Conservation (phyloP, 225 moss, liverwort and hornwort genomes). For the Pseudisothecium myosuroides region DNA sequence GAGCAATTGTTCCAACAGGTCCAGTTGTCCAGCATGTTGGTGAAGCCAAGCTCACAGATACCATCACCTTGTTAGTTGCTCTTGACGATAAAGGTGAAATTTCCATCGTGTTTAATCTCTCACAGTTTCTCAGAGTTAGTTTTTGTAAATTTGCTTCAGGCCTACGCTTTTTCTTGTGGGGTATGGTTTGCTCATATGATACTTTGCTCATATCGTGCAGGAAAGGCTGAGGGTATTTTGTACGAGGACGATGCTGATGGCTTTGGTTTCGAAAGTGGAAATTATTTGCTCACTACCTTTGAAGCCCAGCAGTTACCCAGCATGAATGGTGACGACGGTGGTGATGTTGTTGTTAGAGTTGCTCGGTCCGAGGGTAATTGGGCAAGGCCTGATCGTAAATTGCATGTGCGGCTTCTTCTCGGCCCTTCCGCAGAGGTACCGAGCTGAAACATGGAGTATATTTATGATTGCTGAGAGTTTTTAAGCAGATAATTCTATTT, state of each 20-base stretch:
- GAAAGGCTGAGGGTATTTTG: constrained; percentile 56
- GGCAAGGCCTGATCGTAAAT: constrained; percentile 43
- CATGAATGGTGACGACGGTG: constrained; percentile 2
- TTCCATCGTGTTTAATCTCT: not conserved
- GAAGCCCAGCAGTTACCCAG: constrained; percentile 31
- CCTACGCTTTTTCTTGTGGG: not conserved
- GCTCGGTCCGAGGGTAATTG: constrained; percentile 40
- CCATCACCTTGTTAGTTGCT: constrained; percentile 60
- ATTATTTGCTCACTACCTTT: constrained; percentile 59
- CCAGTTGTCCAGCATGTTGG: constrained; percentile 60
- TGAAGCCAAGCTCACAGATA: constrained; percentile 41
- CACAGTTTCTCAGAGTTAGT: not conserved
- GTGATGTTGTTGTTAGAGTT: constrained; percentile 46
- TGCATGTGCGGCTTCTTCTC: constrained; percentile 63
- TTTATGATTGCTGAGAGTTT: not conserved
- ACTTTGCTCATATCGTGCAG: constrained; percentile 7
- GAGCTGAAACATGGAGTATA: not conserved
- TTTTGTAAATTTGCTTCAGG: not conserved
- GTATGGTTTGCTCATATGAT: not conserved
- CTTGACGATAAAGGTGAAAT: constrained; percentile 53
- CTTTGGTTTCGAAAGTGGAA: constrained; percentile 48
- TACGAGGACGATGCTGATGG: constrained; percentile 84
- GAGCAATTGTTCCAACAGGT: constrained; percentile 69
- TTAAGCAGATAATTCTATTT: not conserved
- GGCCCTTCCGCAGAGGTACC: constrained; percentile 47